Conservation (phyloP, 1,139 yeast genomes). For the Magnusiomyces suaveolens region DNA sequence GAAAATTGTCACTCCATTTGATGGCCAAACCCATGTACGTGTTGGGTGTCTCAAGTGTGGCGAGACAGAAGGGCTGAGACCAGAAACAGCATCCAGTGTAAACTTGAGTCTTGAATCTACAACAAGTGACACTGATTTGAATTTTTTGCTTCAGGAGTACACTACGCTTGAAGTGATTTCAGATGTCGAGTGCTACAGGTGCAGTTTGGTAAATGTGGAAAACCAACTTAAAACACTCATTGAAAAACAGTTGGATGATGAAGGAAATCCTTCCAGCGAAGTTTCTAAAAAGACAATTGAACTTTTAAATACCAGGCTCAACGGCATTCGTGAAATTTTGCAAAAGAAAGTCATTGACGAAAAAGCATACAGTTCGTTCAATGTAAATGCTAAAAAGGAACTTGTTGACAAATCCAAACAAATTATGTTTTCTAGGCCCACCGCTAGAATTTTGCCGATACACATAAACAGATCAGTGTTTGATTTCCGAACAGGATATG, state of each 20-base stretch:
- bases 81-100: conserved; percentile 70
- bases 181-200: conserved; percentile 87
- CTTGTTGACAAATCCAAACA: conserved; percentile 79
- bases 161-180: conserved; percentile 73
- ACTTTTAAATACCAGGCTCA: conserved; percentile 23
- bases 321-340: conserved; percentile 50
- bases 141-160: conserved; percentile 61
- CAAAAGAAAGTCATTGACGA: conserved; percentile 64
- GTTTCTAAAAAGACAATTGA: neutral
- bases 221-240: no score
- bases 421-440: conserved; percentile 63
- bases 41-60: conserved; percentile 87
- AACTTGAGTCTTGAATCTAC: conserved; percentile 50
- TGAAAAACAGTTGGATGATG: no score
- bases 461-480: conserved; percentile 89
- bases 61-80: conserved; percentile 84
- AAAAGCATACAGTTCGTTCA: conserved; percentile 61
- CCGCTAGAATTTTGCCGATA: conserved; percentile 66
- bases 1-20: conserved; percentile 69
- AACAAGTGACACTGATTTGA: conserved; percentile 37
- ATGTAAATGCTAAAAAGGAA: conserved; percentile 64
- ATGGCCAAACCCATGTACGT: conserved; percentile 76
- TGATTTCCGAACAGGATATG: conserved; percentile 75
- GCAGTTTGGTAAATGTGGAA: conserved; percentile 63
- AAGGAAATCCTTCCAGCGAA: no score